A percentile compares a stretch with the other conserved stretches of the same genome.
These are phyloP conservation scores for Grifola frondosa DNA, from an alignment of 1,284 basidiomycete genomes.

Conservation along the genomic window DNA sequence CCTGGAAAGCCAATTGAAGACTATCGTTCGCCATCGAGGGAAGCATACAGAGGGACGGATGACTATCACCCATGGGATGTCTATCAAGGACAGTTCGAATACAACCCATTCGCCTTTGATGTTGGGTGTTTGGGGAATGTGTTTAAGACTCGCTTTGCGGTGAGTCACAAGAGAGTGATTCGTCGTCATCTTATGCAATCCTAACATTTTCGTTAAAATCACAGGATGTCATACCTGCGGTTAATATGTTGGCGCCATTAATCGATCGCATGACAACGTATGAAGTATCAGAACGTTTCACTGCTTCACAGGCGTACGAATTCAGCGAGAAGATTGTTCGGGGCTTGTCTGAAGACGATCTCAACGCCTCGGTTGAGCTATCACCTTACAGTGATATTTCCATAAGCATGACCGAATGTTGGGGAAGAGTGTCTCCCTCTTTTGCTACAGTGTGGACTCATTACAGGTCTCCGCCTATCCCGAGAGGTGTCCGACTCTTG, in stretches of 20 bases:
- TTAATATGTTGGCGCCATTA: slow-evolving; percentile 5
- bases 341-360: too few species aligned
- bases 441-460: too few species aligned
- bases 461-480: too few species aligned
- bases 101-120: slow-evolving; percentile 9
- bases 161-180: not conserved
- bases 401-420: too few species aligned
- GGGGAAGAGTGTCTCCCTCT: too few species aligned
- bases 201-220: not conserved
- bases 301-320: slow-evolving; percentile 1
- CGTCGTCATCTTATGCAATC: not conserved
- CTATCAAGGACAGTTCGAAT: not conserved
- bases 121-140: slow-evolving; percentile 8
- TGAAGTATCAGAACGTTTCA: slow-evolving; percentile 3
- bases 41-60: not conserved
- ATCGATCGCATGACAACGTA: slow-evolving; percentile 12
- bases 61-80: not conserved
- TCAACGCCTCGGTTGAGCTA: too few species aligned
- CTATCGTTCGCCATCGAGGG: not conserved
- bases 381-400: too few species aligned
- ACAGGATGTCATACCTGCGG: not conserved
- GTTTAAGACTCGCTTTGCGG: slow-evolving; percentile 1
- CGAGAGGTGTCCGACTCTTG: too few species aligned
- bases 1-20: not conserved
- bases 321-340: too few species aligned